These are phyloP conservation scores for Vitis amurensis DNA, from an alignment of 164 flowering plant genomes.

Conservation along the genomic window DNA sequence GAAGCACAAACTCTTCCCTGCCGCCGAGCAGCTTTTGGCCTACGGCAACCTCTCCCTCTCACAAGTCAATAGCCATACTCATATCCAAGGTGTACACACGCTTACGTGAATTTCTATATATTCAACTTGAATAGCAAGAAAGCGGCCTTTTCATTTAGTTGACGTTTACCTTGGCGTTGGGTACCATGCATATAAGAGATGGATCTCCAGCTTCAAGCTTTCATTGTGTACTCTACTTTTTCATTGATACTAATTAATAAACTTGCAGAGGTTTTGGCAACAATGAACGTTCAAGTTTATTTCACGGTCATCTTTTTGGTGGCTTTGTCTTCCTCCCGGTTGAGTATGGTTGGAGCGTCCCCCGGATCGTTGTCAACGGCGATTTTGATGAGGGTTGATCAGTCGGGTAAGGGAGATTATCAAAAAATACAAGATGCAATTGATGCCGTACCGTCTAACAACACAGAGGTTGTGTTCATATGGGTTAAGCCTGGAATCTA, in stretches of 20 bases:
- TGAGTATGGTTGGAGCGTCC: background rate
- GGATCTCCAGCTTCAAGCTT: no score
- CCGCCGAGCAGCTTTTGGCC: background rate
- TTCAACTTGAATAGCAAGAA: constrained; percentile 4
- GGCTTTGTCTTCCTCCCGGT: constrained; percentile 15
- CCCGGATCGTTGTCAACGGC: constrained; percentile 32
- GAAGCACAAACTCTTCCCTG: background rate
- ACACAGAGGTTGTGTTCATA: constrained; percentile 34
- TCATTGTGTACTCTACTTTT: no score
- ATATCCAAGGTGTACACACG: background rate
- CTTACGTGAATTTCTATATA: background rate
- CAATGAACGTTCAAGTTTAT: background rate
- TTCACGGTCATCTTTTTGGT: background rate
- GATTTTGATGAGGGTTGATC: constrained; percentile 36
- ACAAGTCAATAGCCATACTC: background rate
- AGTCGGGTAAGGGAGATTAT: constrained; percentile 54
- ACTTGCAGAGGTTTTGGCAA: background rate
- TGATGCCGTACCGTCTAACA: constrained; percentile 49
- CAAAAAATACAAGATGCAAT: constrained; percentile 60
- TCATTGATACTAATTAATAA: no score
- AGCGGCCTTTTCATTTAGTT: background rate
- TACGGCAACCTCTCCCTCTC: background rate
- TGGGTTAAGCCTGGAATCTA: constrained; percentile 55
- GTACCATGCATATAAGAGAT: no score
- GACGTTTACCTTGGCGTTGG: background rate